Conservation (phyloP, 2,329 filamentous ascomycete genomes). For the Fusarium cicatricum region DNA sequence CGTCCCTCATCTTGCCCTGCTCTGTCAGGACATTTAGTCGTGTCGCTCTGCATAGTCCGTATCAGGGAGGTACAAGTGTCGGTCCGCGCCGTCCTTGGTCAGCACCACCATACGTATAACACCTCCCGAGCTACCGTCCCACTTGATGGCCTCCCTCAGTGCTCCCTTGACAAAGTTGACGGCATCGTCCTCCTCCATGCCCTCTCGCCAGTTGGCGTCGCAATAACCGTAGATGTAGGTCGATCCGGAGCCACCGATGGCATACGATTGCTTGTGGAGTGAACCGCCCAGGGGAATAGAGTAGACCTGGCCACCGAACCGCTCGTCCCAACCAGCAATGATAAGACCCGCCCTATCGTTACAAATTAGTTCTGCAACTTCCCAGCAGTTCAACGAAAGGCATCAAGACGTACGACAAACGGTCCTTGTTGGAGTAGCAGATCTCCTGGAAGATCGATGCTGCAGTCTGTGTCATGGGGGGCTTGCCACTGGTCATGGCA, state of each 20-base stretch:
- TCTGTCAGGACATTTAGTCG: constrained; percentile 54
- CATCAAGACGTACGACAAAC: constrained; percentile 73
- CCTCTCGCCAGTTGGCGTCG: constrained; percentile 93
- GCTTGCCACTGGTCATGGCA: constrained; percentile 86
- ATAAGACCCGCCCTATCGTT: constrained; percentile 85
- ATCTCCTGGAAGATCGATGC: constrained; percentile 97
- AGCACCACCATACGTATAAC: constrained; percentile 98
- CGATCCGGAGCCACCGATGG: constrained; percentile 95
- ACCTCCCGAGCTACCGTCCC: constrained; percentile 98
- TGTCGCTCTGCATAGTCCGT: constrained; percentile 81
- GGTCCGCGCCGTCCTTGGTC: constrained; percentile 86
- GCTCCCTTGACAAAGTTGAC: constrained; percentile 93
- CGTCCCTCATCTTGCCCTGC: constrained; percentile 29
- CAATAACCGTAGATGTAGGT: constrained; percentile 99
- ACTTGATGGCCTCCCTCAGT: constrained; percentile 95
- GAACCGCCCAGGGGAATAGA: constrained; percentile 96
- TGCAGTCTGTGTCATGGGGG: constrained; percentile 92
- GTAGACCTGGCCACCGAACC: constrained; percentile 96
- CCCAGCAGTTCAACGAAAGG: neutral
- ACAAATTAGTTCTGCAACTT: constrained; percentile 20
- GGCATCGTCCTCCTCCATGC: constrained; percentile 91
- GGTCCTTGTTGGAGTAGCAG: constrained; percentile 97
- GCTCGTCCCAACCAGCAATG: constrained; percentile 96
- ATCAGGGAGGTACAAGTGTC: constrained; percentile 96
- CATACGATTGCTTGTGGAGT: constrained; percentile 95